Base-by-base conservation (phyloP, 352 stramenopile genomes). In the Phytophthora pisi region DNA sequence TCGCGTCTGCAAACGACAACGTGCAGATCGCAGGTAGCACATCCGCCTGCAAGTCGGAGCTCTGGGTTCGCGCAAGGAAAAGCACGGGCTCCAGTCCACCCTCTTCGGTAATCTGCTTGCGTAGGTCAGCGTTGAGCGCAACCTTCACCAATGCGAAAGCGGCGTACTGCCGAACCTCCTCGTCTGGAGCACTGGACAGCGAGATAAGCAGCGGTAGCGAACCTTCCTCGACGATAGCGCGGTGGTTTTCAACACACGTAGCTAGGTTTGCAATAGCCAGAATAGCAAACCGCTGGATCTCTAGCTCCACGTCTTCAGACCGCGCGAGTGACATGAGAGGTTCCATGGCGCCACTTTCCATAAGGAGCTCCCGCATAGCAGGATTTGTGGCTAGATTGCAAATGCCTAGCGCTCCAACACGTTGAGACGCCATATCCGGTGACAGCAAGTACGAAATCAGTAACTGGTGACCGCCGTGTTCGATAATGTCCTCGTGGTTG, bases 51-150 rank as follows among this genome's bases (percentile, higher is more conserved):
- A 99, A 95, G 36, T 96, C 81, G 0, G 84, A 70, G 66, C 98
- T 88, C 59, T 99, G 91, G 11, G 92, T 99, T 34, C 95, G 78
- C 4, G 94, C 92, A 1, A 99, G 87, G 71, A 97, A 99, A 0
- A 99, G 79, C n/a, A 99, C 94, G 0, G 97, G 92, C 70, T 98
- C 95, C 1, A 99, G 79, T 4, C 96, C 96, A 16, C 96, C 96
- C 73, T 98, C 96, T 50, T 98, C 91, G 0, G 96, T 98, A 46
- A 99, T 92, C 34, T 92, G 85, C 72, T 97, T 93, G 36, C 95
- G 90, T 42, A 99, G 74, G 64, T 99, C 92, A 1, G 92, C 91
- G 63, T 99, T 99, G 24, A 97, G 75, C 1, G 94, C 92, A n/a
- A 99, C 88, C 57, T 98, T 98, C 10, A 98, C 93, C 11, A 99